phyloP scores from a whole-genome alignment of 768 basidiomycete species.

The Zangia roseola region DNA sequence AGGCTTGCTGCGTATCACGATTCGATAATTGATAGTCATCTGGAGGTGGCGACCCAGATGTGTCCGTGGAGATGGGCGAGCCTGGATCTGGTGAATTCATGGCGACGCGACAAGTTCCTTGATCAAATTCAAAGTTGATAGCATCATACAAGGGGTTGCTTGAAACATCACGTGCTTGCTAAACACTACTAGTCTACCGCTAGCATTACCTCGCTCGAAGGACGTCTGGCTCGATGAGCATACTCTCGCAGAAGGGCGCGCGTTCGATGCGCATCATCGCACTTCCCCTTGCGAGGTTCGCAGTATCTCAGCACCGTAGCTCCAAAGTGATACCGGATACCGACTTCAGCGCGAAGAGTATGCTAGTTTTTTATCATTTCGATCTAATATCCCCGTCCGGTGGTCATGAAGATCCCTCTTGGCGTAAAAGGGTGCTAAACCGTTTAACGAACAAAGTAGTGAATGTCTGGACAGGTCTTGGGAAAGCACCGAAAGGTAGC shows the following conservation, averaged over 20 bases:
- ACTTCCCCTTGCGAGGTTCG: slow-evolving; percentile 39
- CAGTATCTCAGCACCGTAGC: slow-evolving; percentile 5
- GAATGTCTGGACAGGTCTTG: slow-evolving; percentile 63
- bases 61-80: slow-evolving; percentile 36
- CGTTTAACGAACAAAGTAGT: slow-evolving; percentile 53
- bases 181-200: too few species aligned
- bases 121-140: neutral
- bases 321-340: slow-evolving; percentile 6
- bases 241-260: slow-evolving; percentile 11
- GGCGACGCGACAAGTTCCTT: neutral
- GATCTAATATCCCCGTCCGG: slow-evolving; percentile 28
- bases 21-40: slow-evolving; percentile 32
- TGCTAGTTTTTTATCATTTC: slow-evolving; percentile 45
- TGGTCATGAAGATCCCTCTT: slow-evolving; percentile 33
- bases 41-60: slow-evolving; percentile 38
- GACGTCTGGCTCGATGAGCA: slow-evolving; percentile 10
- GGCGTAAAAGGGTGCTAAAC: slow-evolving; percentile 32
- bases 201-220: too few species aligned
- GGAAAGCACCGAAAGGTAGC: slow-evolving; percentile 57
- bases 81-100: slow-evolving; percentile 40
- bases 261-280: slow-evolving; percentile 46
- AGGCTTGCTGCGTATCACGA: slow-evolving; percentile 30
- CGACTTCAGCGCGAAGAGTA: slow-evolving; percentile 11
- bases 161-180: slow-evolving; percentile 19
- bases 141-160: too few species aligned